These are phyloP conservation scores for Harringtonia aguacate DNA, from an alignment of 2,329 filamentous ascomycete genomes.

Conservation along the genomic window DNA sequence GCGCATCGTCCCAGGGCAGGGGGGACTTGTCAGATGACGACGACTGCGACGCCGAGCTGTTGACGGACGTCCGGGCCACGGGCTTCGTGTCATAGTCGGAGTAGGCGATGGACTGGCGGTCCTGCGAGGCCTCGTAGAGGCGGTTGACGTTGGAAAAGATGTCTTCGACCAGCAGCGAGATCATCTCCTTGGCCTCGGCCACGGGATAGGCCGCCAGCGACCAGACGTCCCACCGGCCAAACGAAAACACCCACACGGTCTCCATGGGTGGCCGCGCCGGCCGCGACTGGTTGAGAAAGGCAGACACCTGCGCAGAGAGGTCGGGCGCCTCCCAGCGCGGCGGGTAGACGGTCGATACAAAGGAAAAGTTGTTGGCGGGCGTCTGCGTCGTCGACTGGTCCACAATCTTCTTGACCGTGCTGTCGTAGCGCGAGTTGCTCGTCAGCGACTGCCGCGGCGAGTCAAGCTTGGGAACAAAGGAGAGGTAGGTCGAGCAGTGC, in stretches of 20 bases:
- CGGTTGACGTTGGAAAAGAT: constrained; percentile 35
- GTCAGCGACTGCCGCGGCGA: constrained; percentile 29
- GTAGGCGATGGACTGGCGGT: constrained; percentile 31
- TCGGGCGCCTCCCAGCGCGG: constrained; percentile 27
- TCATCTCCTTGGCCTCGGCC: constrained; percentile 21
- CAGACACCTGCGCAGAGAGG: constrained; percentile 30
- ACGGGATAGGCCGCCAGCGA: constrained; percentile 35
- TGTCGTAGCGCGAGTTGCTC: constrained; percentile 43
- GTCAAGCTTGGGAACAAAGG: constrained; percentile 27
- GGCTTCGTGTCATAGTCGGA: constrained; percentile 22
- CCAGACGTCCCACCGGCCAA: constrained; percentile 47
- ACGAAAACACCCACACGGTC: constrained; percentile 41
- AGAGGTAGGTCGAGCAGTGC: constrained; percentile 32
- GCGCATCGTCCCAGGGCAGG: constrained; percentile 12
- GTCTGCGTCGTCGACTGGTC: constrained; percentile 20
- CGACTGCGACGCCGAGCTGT: too few relatives aligned
- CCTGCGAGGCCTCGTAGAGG: constrained; percentile 32
- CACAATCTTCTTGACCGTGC: constrained; percentile 23
- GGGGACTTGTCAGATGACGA: constrained; percentile 8
- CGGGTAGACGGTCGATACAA: constrained; percentile 30
- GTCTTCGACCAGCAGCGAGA: constrained; percentile 25
- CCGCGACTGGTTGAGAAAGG: constrained; percentile 30
- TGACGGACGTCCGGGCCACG: not conserved
- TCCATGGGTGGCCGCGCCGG: constrained; percentile 26
- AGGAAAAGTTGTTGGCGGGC: constrained; percentile 32